phyloP scores from a whole-genome alignment of 2,329 filamentous ascomycete genomes.

The Exophiala phaeomuriformis region DNA sequence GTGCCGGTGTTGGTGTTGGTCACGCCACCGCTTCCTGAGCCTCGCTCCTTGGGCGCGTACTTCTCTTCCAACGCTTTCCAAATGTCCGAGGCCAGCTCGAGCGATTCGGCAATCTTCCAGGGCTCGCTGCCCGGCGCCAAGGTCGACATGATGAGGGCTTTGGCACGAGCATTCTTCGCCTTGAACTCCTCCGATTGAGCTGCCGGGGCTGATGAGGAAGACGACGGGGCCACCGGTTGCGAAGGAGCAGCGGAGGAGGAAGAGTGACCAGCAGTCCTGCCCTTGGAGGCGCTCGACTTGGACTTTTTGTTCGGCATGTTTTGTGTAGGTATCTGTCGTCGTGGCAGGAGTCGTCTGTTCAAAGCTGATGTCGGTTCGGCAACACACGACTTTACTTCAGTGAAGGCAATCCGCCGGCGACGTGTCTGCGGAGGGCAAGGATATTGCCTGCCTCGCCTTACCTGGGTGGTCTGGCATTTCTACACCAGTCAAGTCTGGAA shows the following conservation, averaged over 20 bases:
- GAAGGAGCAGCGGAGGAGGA: background rate
- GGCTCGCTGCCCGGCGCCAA: conserved; percentile 21
- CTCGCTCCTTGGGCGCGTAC: conserved; percentile 12
- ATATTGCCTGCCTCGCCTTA: too few relatives aligned
- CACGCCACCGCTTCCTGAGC: background rate
- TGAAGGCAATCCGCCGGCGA: too few relatives aligned
- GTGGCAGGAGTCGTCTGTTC: background rate
- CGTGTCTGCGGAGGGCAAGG: too few relatives aligned
- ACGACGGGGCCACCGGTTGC: background rate
- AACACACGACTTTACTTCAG: too few relatives aligned
- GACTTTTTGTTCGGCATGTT: conserved; percentile 20
- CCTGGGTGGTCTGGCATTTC: too few relatives aligned
- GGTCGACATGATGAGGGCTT: conserved; percentile 24
- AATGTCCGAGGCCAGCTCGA: conserved; percentile 20
- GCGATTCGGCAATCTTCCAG: conserved; percentile 22
- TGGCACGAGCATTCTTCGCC: conserved; percentile 18
- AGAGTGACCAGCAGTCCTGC: background rate
- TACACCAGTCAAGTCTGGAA: too few relatives aligned
- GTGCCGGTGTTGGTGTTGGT: background rate
- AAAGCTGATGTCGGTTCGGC: too few relatives aligned
- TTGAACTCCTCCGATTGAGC: conserved; percentile 9
- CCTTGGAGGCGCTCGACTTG: conserved; percentile 12
- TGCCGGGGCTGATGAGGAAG: too few relatives aligned
- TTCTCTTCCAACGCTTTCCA: conserved; percentile 21
- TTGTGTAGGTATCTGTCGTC: background rate